Conservation (phyloP, 2,329 filamentous ascomycete genomes). For the Cordyceps cateniannulata region DNA sequence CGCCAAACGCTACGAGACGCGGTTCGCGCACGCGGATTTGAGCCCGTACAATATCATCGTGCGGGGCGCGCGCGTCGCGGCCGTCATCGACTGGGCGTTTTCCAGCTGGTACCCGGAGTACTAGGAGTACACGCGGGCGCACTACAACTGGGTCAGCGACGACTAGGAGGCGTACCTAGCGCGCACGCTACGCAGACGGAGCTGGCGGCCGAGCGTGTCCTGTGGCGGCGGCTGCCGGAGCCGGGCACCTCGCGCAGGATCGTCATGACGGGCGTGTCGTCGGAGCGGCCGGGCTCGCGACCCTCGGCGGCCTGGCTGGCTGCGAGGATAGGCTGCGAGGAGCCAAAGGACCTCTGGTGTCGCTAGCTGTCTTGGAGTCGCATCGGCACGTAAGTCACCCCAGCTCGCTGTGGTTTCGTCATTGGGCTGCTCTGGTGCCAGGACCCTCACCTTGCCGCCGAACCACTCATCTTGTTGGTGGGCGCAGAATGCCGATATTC, state of each 20-base stretch:
- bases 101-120: conserved; percentile 30
- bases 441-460: too few species aligned
- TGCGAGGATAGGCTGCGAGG: not conserved
- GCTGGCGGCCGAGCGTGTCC: not conserved
- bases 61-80: conserved; percentile 19
- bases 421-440: too few species aligned
- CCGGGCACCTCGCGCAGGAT: not conserved
- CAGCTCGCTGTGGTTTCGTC: too few species aligned
- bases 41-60: conserved; percentile 24
- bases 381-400: too few species aligned
- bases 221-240: not conserved
- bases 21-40: conserved; percentile 23
- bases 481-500: too few species aligned
- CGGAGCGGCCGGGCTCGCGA: not conserved
- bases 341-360: not conserved
- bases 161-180: conserved; percentile 15
- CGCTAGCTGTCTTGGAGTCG: too few species aligned
- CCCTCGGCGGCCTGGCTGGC: not conserved
- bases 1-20: conserved; percentile 16
- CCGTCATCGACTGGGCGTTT: conserved; percentile 27
- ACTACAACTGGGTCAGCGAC: conserved; percentile 17
- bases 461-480: too few species aligned
- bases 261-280: not conserved
- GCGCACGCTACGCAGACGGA: not conserved
- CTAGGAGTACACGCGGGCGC: conserved; percentile 26